Evolutionary conservation across 345 rosid genomes (phyloP).

Genomic region (Lepidium aucheri): DNA sequence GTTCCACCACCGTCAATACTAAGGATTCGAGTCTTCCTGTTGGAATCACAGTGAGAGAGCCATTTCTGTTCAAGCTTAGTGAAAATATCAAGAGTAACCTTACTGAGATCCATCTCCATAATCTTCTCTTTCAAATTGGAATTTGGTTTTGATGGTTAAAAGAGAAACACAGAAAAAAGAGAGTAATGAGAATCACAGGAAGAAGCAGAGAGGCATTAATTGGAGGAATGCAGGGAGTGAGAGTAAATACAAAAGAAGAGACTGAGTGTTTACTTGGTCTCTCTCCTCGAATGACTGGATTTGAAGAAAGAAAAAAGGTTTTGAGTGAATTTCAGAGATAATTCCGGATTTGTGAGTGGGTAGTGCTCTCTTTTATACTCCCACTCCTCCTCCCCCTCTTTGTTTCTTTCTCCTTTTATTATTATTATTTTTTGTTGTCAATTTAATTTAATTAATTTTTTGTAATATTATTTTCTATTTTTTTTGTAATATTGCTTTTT

Average conservation of each 20-base stretch:
- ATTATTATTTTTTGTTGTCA: too few relatives aligned
- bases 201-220: conserved; percentile 13
- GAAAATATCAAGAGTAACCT: conserved; percentile 90
- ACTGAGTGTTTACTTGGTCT: conserved; percentile 11
- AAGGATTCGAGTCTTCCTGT: conserved; percentile 62
- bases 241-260: background rate
- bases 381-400: background rate
- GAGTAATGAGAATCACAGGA: conserved; percentile 11
- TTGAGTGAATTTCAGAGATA: conserved; percentile 17
- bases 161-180: background rate
- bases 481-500: accelerated
- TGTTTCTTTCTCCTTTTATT: background rate
- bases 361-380: conserved; percentile 16
- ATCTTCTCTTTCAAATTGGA: too few relatives aligned
- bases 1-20: conserved; percentile 90
- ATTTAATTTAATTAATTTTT: too few relatives aligned
- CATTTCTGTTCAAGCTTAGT: conserved; percentile 80
- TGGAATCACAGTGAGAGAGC: conserved; percentile 73
- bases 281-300: conserved; percentile 16
- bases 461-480: accelerated
- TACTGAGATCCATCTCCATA: conserved; percentile 67
- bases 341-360: conserved; percentile 23
- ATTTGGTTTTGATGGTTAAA: too few relatives aligned
- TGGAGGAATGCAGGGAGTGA: background rate
- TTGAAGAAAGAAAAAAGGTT: conserved; percentile 1